phyloP scores from a whole-genome alignment of 257 asterid species.

The Primulina tabacum region DNA sequence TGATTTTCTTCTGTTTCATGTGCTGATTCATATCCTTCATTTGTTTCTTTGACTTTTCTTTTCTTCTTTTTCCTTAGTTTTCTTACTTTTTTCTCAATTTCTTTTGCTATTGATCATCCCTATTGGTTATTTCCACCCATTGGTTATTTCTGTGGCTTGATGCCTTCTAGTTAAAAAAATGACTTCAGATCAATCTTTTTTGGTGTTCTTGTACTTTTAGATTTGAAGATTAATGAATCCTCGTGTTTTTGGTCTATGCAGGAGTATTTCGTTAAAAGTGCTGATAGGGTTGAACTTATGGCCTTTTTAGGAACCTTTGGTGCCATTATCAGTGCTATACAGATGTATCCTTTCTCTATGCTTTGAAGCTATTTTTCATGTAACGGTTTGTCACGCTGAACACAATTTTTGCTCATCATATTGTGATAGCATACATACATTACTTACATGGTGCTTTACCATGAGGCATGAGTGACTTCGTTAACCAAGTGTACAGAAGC shows the following conservation, averaged over 20 bases:
- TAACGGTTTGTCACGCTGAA: constrained; percentile 8
- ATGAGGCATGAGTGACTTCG: constrained; percentile 22
- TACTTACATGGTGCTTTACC: neutral
- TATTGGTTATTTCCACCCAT: too few species aligned
- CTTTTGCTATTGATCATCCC: neutral
- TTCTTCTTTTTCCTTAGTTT: neutral
- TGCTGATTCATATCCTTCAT: neutral
- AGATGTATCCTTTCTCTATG: constrained; percentile 61
- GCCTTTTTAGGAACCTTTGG: constrained; percentile 91
- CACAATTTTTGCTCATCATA: neutral
- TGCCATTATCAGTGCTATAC: constrained; percentile 78
- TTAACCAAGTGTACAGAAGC: constrained; percentile 52
- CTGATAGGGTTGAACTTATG: constrained; percentile 90
- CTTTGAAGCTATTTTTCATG: neutral
- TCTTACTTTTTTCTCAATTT: neutral
- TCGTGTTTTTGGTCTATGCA: constrained; percentile 34
- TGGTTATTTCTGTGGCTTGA: neutral
- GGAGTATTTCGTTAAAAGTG: constrained; percentile 86
- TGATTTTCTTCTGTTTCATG: neutral
- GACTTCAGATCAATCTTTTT: neutral
- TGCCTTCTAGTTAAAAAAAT: neutral
- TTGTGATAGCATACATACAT: neutral
- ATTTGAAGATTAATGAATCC: neutral
- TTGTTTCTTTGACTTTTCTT: neutral
- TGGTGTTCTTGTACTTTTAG: neutral